Conservation (phyloP, 148 eudicot species). For the Polygonum aviculare region DNA sequence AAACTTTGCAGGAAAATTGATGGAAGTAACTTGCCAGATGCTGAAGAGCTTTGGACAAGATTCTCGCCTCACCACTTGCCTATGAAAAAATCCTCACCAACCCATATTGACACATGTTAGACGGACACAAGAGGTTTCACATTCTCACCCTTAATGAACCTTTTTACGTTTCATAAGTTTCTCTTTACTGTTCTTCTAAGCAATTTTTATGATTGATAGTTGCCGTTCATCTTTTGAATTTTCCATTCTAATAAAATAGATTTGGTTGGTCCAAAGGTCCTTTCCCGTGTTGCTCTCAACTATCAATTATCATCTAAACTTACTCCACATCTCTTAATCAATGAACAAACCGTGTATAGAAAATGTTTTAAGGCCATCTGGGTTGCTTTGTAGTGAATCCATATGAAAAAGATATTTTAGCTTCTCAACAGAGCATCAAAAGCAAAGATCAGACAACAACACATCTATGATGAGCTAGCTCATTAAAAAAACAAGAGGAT, state of each 20-base stretch:
- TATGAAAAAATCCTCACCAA: slow-evolving; percentile 5
- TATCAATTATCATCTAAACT: neutral
- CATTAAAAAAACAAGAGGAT: neutral
- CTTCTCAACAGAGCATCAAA: neutral
- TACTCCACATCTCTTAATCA: neutral
- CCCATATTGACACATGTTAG: slow-evolving; percentile 4
- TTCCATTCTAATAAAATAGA: neutral
- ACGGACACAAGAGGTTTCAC: neutral
- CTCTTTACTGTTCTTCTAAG: neutral
- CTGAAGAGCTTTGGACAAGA: slow-evolving; percentile 10
- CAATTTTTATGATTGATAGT: neutral
- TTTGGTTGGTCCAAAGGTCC: neutral
- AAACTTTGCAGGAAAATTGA: slow-evolving; percentile 14
- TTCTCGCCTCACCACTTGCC: slow-evolving; percentile 12
- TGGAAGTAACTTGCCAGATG: slow-evolving; percentile 16
- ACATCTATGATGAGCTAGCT: neutral
- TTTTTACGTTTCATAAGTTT: neutral
- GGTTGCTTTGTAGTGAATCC: slow-evolving; percentile 9
- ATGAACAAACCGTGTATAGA: neutral
- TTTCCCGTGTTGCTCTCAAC: neutral
- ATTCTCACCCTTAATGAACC: neutral
- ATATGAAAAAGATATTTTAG: neutral
- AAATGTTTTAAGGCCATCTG: neutral
- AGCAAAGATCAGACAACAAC: neutral
- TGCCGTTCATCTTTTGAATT: neutral